A percentile compares a stretch with the other conserved stretches of the same genome.
phyloP scores from a whole-genome alignment of 805 yeast genomes.

The Suhomyces xylopsoci region DNA sequence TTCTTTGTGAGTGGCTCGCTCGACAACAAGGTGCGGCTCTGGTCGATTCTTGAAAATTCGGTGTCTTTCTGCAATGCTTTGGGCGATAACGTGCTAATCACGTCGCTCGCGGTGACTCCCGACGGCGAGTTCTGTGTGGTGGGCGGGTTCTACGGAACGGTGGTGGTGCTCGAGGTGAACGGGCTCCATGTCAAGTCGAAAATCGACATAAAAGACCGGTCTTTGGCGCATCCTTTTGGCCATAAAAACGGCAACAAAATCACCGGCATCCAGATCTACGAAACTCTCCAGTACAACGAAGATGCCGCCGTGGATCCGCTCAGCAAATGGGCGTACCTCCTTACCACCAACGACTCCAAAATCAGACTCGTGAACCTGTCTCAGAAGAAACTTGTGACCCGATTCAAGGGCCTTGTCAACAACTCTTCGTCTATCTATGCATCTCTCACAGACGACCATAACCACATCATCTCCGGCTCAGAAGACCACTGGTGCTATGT shows the following conservation, averaged over 20 bases:
- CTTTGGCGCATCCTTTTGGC: conserved; percentile 22
- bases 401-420: conserved; percentile 73
- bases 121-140: conserved; percentile 56
- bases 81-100: conserved; percentile 63
- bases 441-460: conserved; percentile 51
- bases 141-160: conserved; percentile 78
- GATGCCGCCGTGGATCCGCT: conserved; percentile 9
- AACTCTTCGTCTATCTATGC: conserved; percentile 72
- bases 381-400: conserved; percentile 54
- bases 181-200: conserved; percentile 48
- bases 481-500: conserved; percentile 86
- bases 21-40: conserved; percentile 70
- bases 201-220: conserved; percentile 30
- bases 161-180: conserved; percentile 58
- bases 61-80: conserved; percentile 51
- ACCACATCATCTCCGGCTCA: conserved; percentile 69
- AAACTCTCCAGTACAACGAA: conserved; percentile 7
- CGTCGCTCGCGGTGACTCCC: conserved; percentile 73
- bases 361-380: conserved; percentile 61
- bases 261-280: conserved; percentile 67
- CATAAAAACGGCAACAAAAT: conserved; percentile 47
- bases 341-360: conserved; percentile 81
- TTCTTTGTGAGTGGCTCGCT: conserved; percentile 81
- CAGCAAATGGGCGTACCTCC: conserved; percentile 37
- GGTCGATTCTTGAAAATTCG: conserved; percentile 77